Base-by-base conservation (phyloP, 305 asterid genomes). In the Ilex paraguariensis region DNA sequence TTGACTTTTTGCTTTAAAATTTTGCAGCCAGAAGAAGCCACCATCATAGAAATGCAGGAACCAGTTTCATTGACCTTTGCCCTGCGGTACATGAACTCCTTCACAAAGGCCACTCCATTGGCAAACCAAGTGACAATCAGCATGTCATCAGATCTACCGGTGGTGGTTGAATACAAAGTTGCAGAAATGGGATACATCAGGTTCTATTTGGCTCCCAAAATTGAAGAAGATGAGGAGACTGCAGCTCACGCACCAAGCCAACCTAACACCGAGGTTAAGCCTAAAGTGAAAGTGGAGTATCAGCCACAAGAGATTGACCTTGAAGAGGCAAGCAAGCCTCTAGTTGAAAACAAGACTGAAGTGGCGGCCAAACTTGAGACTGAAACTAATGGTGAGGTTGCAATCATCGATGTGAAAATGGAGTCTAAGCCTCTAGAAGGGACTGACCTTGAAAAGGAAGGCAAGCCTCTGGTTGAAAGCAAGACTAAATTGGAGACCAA, bases 131-230 rank as follows among this genome's bases (percentile, higher is more conserved):
- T 56, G 60, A 56, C 60, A 31, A 13, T 56, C 42, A 56, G 60
- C 60, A 0, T 56, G 60, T 56, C 60, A 11, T 56, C 60, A 0
- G 60, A 56, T 10, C 14, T 56, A n/a, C 60, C 60, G 4, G 60
- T 56, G 14, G 60, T 56, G 60, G 60, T 56, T 56, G 60, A 56
- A 4, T 56, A 56, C 60, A 56, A 56, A n/a, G 28, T 56, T 31
- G 60, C 60, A 56, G 60, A 56, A n/a, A 56, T 56, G 60, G 60
- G 60, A 11, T n/a, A 56, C 16, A 30, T 56, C 42, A 56, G 60
- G 60, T 56, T 56, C 60, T 56, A 31, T 56, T 56, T 56, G 60
- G 60, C 60, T 56, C 60, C 60, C 6, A 56, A 56, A 45, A 56
- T 56, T 3, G 60, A 56, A 30, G 60, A 56, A 13, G 60, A 56